Base-by-base conservation (phyloP, 371 early-diverging fungal species). In the Scutellospora calospora region DNA sequence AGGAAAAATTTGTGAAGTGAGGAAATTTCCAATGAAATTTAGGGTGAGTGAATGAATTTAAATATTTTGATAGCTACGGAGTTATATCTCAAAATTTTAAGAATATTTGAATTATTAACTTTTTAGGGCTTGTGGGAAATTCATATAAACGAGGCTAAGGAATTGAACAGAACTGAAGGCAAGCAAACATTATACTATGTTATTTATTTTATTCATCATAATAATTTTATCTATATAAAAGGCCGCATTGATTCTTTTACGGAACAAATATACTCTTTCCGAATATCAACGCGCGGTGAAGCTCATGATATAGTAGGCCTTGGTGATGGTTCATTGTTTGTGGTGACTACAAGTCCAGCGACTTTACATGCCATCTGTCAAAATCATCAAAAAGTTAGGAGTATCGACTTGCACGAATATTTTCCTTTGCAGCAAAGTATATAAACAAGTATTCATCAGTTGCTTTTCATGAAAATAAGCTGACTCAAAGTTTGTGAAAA, bases 341-440 rank as follows among this genome's bases (percentile, higher is more conserved):
- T 87, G 9, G 87, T 94, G 12, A 90, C 94, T 0, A 92, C 93
- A 41, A 90, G 89, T 80, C 95, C 95, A 18, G 90, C 93, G 8
- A 91, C 92, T 3, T 86, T 95, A n/a, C 91, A 92, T 81, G 86
- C 86, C 72, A 82, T 95, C 27, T 89, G 91, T 27, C 84, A 89
- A 6, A 84, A 82, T 8, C 93, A 93, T 65, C 86, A 89, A 31
- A 87, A 85, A 4, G 80, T 89, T 54, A 86, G 88, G 5, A 90
- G 88, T n/a, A 83, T 94, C 0, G 94, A 94, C 80, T 87, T 95
- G 75, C 94, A 93, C 72, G 95, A 95, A 80, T 95, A 92, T 78
- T 93, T 93, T 83, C 94, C 94, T n/a, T 84, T 92, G 14, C 90
- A 91, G 76, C 82, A 89, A 55, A 41, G 76, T 76, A 76, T 52